phyloP scores from a whole-genome alignment of 208 protist genomes.

The Trypanosoma cruzi region DNA sequence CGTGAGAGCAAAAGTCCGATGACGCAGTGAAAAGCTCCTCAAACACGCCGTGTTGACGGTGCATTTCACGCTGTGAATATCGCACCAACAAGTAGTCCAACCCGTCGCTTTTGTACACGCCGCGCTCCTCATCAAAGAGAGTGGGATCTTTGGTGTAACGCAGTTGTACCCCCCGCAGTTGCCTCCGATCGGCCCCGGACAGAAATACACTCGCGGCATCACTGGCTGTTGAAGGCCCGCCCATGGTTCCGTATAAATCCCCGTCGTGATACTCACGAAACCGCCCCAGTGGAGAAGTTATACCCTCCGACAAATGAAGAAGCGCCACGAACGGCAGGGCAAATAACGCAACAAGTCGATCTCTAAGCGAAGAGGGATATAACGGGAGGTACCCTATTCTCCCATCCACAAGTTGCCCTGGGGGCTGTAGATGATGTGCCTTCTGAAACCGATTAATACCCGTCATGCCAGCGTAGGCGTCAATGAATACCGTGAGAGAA shows the following conservation, averaged over 20 bases:
- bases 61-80: slow-evolving; percentile 40
- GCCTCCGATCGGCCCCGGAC: not conserved
- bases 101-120: slow-evolving; percentile 33
- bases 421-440: not conserved
- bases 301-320: not conserved
- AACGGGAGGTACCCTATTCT: not conserved
- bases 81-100: slow-evolving; percentile 50
- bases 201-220: not conserved
- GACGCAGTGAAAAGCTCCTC: slow-evolving; percentile 36
- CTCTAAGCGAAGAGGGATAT: slow-evolving; percentile 10
- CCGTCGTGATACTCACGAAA: slow-evolving; percentile 7
- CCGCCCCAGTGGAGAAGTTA: not conserved
- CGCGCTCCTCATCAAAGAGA: slow-evolving; percentile 33
- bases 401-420: not conserved
- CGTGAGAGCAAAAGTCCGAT: not conserved
- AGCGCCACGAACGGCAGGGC: slow-evolving; percentile 14
- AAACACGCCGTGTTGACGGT: slow-evolving; percentile 32
- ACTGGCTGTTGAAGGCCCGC: not conserved
- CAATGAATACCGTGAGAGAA: slow-evolving; percentile 45
- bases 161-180: slow-evolving; percentile 10
- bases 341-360: slow-evolving; percentile 13
- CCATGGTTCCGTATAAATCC: not conserved
- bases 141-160: slow-evolving; percentile 43
- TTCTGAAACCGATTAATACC: slow-evolving; percentile 63
- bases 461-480: slow-evolving; percentile 57